Evolutionary conservation across 225 moss, liverwort and hornwort species (phyloP).

Genomic region (Pleurozium schreberi): DNA sequence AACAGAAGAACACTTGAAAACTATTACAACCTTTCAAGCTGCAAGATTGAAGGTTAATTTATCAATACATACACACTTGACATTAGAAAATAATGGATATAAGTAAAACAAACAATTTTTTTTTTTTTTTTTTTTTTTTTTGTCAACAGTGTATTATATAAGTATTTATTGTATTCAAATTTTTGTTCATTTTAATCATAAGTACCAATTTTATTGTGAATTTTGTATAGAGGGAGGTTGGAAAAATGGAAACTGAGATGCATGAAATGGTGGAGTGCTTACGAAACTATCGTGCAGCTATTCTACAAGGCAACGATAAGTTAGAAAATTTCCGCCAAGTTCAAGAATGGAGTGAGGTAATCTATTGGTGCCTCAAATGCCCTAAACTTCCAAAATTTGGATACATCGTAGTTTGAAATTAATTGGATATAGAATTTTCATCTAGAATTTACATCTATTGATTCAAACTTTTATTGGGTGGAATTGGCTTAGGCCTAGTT

Average conservation of each 20-base stretch:
- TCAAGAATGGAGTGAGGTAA: slow-evolving; percentile 85
- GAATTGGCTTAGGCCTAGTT: background rate
- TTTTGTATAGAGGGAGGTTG: slow-evolving; percentile 45
- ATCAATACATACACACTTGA: background rate
- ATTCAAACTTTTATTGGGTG: background rate
- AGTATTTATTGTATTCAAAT: background rate
- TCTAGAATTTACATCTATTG: background rate
- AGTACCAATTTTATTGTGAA: background rate
- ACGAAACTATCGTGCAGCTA: slow-evolving; percentile 19
- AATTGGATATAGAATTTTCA: background rate
- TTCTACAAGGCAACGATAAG: slow-evolving; percentile 67
- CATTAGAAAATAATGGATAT: background rate
- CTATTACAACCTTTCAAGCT: slow-evolving; percentile 55
- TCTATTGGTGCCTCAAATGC: background rate
- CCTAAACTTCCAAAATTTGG: background rate
- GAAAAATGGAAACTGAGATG: slow-evolving; percentile 61
- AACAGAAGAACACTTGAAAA: slow-evolving; percentile 70
- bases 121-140: no score
- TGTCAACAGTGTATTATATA: background rate
- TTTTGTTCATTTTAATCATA: background rate
- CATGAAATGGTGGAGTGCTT: slow-evolving; percentile 60
- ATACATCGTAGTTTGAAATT: background rate
- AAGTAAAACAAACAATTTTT: no score
- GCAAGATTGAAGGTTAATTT: slow-evolving; percentile 49
- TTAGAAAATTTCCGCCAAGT: slow-evolving; percentile 64